Percentiles rank a stretch among this genome's conserved stretches.
Conservation (phyloP, 2,329 filamentous ascomycete genomes). For the Trichoderma oligosporum region DNA sequence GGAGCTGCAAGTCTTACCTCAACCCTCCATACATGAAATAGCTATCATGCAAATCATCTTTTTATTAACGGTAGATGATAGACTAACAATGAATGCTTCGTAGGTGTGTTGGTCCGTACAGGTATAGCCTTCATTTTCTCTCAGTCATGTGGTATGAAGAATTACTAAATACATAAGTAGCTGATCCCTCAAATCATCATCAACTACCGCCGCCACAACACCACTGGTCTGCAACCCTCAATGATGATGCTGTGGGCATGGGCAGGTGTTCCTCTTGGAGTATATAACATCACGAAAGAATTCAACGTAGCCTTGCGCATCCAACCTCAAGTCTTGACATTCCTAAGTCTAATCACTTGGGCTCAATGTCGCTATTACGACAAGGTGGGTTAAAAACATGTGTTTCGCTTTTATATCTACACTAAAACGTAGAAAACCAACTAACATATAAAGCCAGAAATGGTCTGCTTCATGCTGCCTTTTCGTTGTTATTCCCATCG, state of each 20-base stretch:
- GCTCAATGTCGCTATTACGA: slow-evolving; percentile 43
- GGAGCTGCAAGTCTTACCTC: slow-evolving; percentile 46
- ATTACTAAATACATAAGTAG: slow-evolving; percentile 32
- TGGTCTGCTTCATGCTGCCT: slow-evolving; percentile 51
- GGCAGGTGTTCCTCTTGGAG: slow-evolving; percentile 63
- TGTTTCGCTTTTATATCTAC: not conserved
- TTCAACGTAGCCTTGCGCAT: slow-evolving; percentile 42
- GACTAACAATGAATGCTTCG: not conserved
- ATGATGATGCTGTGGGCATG: slow-evolving; percentile 72
- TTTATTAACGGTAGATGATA: too few species aligned
- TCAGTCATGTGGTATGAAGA: not conserved
- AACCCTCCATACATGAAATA: not conserved
- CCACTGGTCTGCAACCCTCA: slow-evolving; percentile 59
- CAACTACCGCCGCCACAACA: slow-evolving; percentile 64
- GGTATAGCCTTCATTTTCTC: slow-evolving; percentile 33
- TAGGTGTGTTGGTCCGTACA: slow-evolving; percentile 63
- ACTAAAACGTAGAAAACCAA: not conserved
- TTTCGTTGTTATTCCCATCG: slow-evolving; percentile 48
- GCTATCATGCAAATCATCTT: too few species aligned
- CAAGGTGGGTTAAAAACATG: slow-evolving; percentile 28
- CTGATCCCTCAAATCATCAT: slow-evolving; percentile 66
- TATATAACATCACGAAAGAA: slow-evolving; percentile 42
- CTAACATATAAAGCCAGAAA: slow-evolving; percentile 37
- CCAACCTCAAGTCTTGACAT: slow-evolving; percentile 42
- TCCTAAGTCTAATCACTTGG: slow-evolving; percentile 43